Base-by-base conservation (phyloP, 306 rosid genomes). In the Trifolium repens region DNA sequence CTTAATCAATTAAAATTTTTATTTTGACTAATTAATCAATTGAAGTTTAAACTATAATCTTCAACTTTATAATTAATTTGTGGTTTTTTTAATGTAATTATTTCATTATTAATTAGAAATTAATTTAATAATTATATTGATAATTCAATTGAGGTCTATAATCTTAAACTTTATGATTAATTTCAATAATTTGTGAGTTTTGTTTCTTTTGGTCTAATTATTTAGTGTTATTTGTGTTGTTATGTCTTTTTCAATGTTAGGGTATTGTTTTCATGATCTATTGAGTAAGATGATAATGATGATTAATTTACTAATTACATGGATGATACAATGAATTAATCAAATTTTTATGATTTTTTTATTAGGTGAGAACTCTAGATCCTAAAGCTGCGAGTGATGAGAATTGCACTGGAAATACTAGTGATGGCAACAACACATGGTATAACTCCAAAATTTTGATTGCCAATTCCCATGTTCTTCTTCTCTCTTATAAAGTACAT, bases 371-470 rank as follows among this genome's bases (percentile, higher is more conserved):
- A 76, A 77, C 84, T 35, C 71, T 86, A 79, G 93, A 89, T 85
- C 93, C 96, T 1, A 92, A 90, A 79, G 90, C 55, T 77, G 82
- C 79, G 52, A 87, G 72, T 83, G 93, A 91, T 50, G 96, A 92
- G 78, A 91, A 85, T 59, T 83, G 94, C 76, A 82, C 88, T 53
- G 89, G 96, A 73, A 91, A 88, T 82, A 85, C 86, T 72, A 92
- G 96, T 82, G 97, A 91, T 74, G 91, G 93, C 47, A 87, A 84
- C 82, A 88, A 88, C 83, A 80, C 97, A 82, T 89, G 96, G 96
- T 91, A 22, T 22, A 85, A 80, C 78, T 84, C 64, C 39, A 58
- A 58, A 58, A 58, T 12, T 58, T 58, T 58, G 1, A 26, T 89
- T 87, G 37, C 37, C 37, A 35, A 37, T 27, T 71, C 42, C 67